phyloP scores from a whole-genome alignment of 495 filamentous ascomycete species.

The Hyaloscypha variabilis region DNA sequence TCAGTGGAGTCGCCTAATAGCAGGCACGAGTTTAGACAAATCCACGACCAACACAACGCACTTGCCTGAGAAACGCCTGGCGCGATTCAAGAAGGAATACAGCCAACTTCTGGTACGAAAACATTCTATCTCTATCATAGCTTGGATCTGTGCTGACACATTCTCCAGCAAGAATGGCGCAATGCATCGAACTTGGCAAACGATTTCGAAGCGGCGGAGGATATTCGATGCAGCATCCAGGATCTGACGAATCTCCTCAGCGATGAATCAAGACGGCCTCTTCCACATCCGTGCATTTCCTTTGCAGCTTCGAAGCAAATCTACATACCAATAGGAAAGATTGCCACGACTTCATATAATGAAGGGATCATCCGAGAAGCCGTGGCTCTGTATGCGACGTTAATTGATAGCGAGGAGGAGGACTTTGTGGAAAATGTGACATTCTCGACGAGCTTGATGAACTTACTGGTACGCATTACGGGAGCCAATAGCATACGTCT shows the following conservation, averaged over 20 bases:
- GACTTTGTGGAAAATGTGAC: constrained; percentile 81
- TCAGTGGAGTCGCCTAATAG: constrained; percentile 89
- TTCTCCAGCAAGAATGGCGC: constrained; percentile 76
- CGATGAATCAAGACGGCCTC: constrained; percentile 85
- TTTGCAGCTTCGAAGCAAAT: constrained; percentile 84
- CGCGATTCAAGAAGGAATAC: constrained; percentile 88
- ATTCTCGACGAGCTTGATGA: constrained; percentile 84
- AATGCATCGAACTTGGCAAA: constrained; percentile 56
- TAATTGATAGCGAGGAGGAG: constrained; percentile 95
- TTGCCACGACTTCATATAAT: constrained; percentile 77
- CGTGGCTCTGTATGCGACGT: constrained; percentile 81
- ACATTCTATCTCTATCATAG: background rate
- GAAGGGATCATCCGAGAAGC: constrained; percentile 79
- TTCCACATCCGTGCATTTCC: constrained; percentile 85
- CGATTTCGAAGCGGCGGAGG: constrained; percentile 56
- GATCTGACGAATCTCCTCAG: constrained; percentile 76
- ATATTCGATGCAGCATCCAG: constrained; percentile 54
- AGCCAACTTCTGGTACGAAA: constrained; percentile 74
- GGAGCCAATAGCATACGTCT: constrained; percentile 62
- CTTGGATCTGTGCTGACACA: constrained; percentile 14
- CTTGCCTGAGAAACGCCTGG: constrained; percentile 79
- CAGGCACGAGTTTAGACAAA: constrained; percentile 66
- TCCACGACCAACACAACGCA: constrained; percentile 58
- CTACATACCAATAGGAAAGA: constrained; percentile 83
- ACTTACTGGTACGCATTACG: constrained; percentile 70